phyloP scores from a whole-genome alignment of 2,329 filamentous ascomycete genomes.

The Diaporthe amygdali region DNA sequence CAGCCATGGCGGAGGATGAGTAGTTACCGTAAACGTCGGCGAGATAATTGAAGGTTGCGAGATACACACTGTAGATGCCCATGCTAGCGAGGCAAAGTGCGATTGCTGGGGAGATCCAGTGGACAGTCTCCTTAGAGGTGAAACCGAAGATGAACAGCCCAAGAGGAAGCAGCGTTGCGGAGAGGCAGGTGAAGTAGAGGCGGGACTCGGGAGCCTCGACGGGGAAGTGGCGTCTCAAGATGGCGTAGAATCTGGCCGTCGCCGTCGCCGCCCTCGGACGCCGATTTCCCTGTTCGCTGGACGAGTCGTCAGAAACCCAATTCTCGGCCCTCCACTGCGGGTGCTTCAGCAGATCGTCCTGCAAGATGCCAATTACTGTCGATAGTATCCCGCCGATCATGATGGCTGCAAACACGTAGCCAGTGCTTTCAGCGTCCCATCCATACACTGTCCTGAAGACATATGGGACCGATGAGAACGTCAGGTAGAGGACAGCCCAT shows the following conservation, averaged over 20 bases:
- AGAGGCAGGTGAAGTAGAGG: constrained; percentile 83
- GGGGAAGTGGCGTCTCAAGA: constrained; percentile 51
- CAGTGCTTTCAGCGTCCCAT: constrained; percentile 71
- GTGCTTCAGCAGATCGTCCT: constrained; percentile 68
- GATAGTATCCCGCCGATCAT: constrained; percentile 69
- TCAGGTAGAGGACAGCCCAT: constrained; percentile 88
- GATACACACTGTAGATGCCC: constrained; percentile 85
- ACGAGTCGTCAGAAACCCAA: constrained; percentile 29
- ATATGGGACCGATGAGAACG: constrained; percentile 80
- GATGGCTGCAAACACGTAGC: constrained; percentile 77
- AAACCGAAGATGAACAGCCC: constrained; percentile 85
- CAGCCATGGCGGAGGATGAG: constrained; percentile 83
- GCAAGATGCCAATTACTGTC: constrained; percentile 72
- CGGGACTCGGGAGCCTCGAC: constrained; percentile 73
- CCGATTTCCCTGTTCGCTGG: constrained; percentile 28
- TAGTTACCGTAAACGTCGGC: constrained; percentile 88
- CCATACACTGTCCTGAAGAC: constrained; percentile 72
- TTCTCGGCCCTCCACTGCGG: constrained; percentile 40
- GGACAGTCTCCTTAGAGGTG: constrained; percentile 64
- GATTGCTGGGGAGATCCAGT: constrained; percentile 75
- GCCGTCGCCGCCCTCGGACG: constrained; percentile 19
- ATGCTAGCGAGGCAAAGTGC: constrained; percentile 78
- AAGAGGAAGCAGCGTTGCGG: constrained; percentile 75
- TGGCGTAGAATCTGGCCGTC: constrained; percentile 46
- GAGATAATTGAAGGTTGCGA: constrained; percentile 91